Evolutionary conservation across 108 stramenopile genomes (phyloP).

Genomic region (Skeletonema tropicum): DNA sequence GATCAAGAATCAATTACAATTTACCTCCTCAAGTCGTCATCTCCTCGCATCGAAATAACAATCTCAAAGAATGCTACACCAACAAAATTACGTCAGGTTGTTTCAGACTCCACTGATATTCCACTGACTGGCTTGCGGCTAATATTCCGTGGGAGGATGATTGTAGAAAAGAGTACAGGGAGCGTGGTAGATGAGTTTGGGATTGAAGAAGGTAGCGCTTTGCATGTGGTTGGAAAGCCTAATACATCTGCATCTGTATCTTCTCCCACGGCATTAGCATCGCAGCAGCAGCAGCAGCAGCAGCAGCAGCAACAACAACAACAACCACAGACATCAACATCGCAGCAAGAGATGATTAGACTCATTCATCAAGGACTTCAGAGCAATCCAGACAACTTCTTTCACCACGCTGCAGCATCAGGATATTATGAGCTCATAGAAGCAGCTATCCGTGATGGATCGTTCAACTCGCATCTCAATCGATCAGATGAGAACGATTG

Average conservation of each 20-base stretch:
- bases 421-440: conserved; percentile 6
- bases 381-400: neutral
- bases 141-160: conserved; percentile 78
- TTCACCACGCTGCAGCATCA: conserved; percentile 7
- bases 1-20: conserved; percentile 5
- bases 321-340: neutral
- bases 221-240: conserved; percentile 29
- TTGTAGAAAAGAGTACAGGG: conserved; percentile 13
- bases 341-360: neutral
- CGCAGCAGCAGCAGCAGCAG: no score
- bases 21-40: conserved; percentile 13
- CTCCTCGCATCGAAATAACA: conserved; percentile 5
- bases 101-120: conserved; percentile 55
- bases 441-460: conserved; percentile 1
- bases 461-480: neutral
- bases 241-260: neutral
- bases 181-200: conserved; percentile 7
- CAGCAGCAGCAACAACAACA: neutral
- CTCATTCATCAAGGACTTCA: neutral
- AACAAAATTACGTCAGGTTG: conserved; percentile 45
- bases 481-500: conserved; percentile 26
- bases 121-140: conserved; percentile 51
- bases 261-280: neutral
- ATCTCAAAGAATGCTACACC: conserved; percentile 27
- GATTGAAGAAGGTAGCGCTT: conserved; percentile 18